Base-by-base conservation (phyloP, 176 grass and related monocot species). In the Oryza glumipatula region DNA sequence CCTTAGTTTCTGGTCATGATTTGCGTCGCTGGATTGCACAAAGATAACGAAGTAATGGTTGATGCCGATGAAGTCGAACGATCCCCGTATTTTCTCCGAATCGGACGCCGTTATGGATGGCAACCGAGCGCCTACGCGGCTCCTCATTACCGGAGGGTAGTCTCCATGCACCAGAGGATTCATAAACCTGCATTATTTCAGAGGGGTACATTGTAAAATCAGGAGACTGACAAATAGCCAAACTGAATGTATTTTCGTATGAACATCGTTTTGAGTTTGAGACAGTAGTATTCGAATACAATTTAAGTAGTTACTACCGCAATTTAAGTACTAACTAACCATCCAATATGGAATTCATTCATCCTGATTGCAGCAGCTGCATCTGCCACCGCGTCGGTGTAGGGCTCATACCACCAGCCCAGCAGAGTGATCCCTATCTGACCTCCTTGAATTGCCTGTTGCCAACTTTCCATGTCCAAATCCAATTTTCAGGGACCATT, bases 321-420 rank as follows among this genome's bases (percentile, higher is more conserved):
- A 56, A 4, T 32, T 38, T 6, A 6, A 38, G 35, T 36, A 36
- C 35, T 36, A 44, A 44, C 87, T 75, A 48, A 94, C 95, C 90
- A 94, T 83, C 95, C 92, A 39, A 94, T 73, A n/a, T 93, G 92
- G 63, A 97, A 97, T 46, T 94, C 92, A 12, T 92, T 85, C 74
- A 88, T 90, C 86, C 92, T 89, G 26, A 10, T 63, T 28, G 90
- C 88, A 17, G 95, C 92, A 33, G 84, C 88, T 83, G 82, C 86
- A 21, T 94, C 95, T 32, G 80, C 16, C 1, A 83, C 5, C 4
- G 76, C 67, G 26, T 68, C 14, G 7, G 82, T 92, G 43, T 51
- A 68, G 45, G 90, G 84, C 78, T 97, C 92, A 48, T 75, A 86
- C 95, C 95, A 94, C 80, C 84, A 82, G 0, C 86, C 90, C 4